Percentiles rank a stretch among this genome's conserved stretches.
Evolutionary conservation across 805 yeast genomes (phyloP).

Genomic region (Metschnikowia peoriensis): DNA sequence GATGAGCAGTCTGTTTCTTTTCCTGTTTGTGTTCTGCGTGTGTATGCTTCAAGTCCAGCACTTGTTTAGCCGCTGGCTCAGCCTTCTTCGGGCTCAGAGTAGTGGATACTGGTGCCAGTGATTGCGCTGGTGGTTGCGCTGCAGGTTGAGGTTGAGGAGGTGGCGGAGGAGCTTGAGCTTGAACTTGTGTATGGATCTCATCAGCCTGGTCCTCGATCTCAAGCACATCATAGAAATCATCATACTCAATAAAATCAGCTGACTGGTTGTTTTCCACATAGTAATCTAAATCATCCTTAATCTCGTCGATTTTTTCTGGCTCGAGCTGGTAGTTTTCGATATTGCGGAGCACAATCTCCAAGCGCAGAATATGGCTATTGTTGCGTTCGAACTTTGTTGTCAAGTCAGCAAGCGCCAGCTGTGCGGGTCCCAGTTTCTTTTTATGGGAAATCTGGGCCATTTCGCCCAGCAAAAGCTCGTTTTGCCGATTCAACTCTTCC

Average conservation of each 20-base stretch:
- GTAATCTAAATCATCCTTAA: constrained; percentile 87
- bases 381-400: constrained; percentile 69
- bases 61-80: neutral
- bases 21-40: neutral
- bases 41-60: neutral
- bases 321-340: constrained; percentile 73
- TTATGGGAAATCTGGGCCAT: constrained; percentile 42
- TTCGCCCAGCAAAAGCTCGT: constrained; percentile 75
- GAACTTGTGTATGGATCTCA: neutral
- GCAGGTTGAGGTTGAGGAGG: neutral
- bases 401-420: constrained; percentile 58
- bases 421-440: constrained; percentile 54
- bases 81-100: constrained; percentile 9
- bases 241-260: constrained; percentile 90
- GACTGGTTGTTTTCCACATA: constrained; percentile 93
- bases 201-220: constrained; percentile 53
- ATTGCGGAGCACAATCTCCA: constrained; percentile 74
- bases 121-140: neutral
- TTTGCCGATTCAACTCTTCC: constrained; percentile 80
- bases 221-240: constrained; percentile 84
- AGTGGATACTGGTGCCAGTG: neutral
- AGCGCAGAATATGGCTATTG: constrained; percentile 69
- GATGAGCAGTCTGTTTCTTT: neutral
- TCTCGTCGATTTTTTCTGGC: constrained; percentile 69
- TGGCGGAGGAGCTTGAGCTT: neutral